Evolutionary conservation across 805 yeast genomes (phyloP), one percentile per base, ranked within the genome.

Genomic region (Wickerhamomyces sydowiorum): DNA sequence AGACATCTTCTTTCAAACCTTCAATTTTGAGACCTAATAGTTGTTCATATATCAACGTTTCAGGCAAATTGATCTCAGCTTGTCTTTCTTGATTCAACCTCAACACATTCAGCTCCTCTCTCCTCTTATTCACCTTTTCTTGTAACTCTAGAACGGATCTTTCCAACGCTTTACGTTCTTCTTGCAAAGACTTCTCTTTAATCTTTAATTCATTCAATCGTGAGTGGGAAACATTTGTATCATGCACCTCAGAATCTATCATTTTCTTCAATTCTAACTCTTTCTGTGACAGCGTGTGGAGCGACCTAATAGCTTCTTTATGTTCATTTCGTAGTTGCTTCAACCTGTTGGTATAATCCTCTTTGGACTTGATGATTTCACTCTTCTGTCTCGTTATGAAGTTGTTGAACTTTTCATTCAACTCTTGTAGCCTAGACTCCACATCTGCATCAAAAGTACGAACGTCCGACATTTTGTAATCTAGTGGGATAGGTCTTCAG

Each of bases 21-120:
- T 74, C 77, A 17, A 82, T 70, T 28, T 64, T 62, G 42, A 82
- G 54, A 1, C 88, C 87, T 35, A 80, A 60, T 38, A 76, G 61
- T 30, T 64, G 57, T 46, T 81, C 85, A 59, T 72, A 77, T 32
- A 71, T 64, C 15, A 61, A 42, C 32, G 77, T 62, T 52, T 81
- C 86, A 0, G 78, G 78, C 14, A 63, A 61, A 44, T 79, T 78
- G 32, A 62, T 64, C 23, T 62, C 63, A 7, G 70, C 61, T 51
- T 81, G 86, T 9, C 53, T 46, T 17, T 59, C 57, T 28, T 76
- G 53, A 29, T 62, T 57, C 38, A 61, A 60, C 31, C 61, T 64
- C 7, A 68, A 54, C 31, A 55, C 56, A 19, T 46, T 48, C 21
- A 67, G 56, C 46, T 67, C 65, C 3, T 57, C 52, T 23, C 66